A percentile compares a stretch with the other conserved stretches of the same genome.
These are phyloP conservation scores for Fusarium metavorans DNA, from an alignment of 2,329 filamentous ascomycete genomes.

Conservation along the genomic window DNA sequence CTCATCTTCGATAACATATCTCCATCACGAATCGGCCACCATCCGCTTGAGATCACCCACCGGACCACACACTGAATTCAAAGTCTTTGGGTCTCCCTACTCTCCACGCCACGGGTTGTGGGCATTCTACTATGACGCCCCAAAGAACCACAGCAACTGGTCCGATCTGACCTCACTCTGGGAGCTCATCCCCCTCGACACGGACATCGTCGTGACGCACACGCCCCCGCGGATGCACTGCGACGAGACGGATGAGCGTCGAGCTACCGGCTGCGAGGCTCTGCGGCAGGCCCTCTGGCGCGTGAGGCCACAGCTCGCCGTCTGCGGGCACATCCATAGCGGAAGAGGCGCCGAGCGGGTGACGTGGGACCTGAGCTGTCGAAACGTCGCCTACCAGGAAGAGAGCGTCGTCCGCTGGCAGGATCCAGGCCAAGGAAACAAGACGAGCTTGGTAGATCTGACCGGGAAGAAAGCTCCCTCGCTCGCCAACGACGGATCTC, in stretches of 20 bases:
- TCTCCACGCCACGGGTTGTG: slow-evolving; percentile 69
- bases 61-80: slow-evolving; percentile 71
- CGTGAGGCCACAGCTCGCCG: slow-evolving; percentile 71
- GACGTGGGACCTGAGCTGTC: slow-evolving; percentile 64
- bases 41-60: slow-evolving; percentile 65
- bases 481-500: slow-evolving; percentile 62
- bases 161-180: slow-evolving; percentile 61
- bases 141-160: slow-evolving; percentile 30
- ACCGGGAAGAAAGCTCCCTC: slow-evolving; percentile 57
- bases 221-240: slow-evolving; percentile 72
- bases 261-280: slow-evolving; percentile 68
- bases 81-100: slow-evolving; percentile 78
- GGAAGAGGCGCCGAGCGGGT: slow-evolving; percentile 73
- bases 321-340: slow-evolving; percentile 81
- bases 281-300: slow-evolving; percentile 69
- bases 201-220: slow-evolving; percentile 78
- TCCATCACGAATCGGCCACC: slow-evolving; percentile 67
- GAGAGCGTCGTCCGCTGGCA: slow-evolving; percentile 62
- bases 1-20: slow-evolving; percentile 71
- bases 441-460: slow-evolving; percentile 73
- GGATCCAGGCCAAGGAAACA: slow-evolving; percentile 68
- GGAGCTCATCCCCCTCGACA: slow-evolving; percentile 69
- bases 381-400: slow-evolving; percentile 59
- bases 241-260: slow-evolving; percentile 60
- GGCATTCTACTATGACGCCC: slow-evolving; percentile 73